phyloP scores from a whole-genome alignment of 805 yeast species.

The Debaryomyces hansenii region DNA sequence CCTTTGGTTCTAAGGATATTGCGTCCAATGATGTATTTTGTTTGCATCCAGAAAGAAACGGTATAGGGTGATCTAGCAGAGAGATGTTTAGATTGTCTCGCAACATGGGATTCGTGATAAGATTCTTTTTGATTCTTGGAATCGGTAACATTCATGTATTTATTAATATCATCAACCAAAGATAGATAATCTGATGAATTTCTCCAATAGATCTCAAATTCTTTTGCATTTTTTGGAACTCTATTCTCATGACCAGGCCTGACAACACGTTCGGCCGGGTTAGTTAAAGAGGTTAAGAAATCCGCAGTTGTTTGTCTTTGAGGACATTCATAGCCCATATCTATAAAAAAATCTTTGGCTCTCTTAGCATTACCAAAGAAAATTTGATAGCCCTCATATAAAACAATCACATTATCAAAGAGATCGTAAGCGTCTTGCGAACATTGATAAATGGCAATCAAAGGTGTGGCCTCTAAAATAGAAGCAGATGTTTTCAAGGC shows the following conservation, averaged over 20 bases:
- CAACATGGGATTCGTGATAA: constrained; percentile 21
- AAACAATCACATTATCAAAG: constrained; percentile 60
- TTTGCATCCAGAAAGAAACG: constrained; percentile 49
- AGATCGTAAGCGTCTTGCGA: constrained; percentile 62
- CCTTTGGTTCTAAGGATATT: constrained; percentile 50
- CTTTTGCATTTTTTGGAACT: constrained; percentile 28
- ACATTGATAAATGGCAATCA: constrained; percentile 69
- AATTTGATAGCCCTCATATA: constrained; percentile 62
- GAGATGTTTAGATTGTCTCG: constrained; percentile 41
- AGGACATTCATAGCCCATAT: constrained; percentile 41
- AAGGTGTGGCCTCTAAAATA: constrained; percentile 52
- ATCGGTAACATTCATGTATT: constrained; percentile 26
- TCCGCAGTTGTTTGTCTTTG: constrained; percentile 43
- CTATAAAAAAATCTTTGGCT: constrained; percentile 43
- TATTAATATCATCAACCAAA: constrained; percentile 39
- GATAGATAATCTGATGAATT: neutral
- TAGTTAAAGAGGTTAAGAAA: constrained; percentile 31
- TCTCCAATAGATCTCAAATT: constrained; percentile 38
- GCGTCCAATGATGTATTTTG: constrained; percentile 45
- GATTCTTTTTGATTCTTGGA: constrained; percentile 23
- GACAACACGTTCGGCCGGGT: constrained; percentile 28
- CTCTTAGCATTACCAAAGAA: constrained; percentile 54
- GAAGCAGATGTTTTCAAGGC: constrained; percentile 61
- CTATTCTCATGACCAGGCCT: constrained; percentile 35
- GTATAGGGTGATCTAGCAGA: constrained; percentile 24